These are phyloP conservation scores for Camellia japonica DNA, from an alignment of 148 eudicot species.

Conservation along the genomic window DNA sequence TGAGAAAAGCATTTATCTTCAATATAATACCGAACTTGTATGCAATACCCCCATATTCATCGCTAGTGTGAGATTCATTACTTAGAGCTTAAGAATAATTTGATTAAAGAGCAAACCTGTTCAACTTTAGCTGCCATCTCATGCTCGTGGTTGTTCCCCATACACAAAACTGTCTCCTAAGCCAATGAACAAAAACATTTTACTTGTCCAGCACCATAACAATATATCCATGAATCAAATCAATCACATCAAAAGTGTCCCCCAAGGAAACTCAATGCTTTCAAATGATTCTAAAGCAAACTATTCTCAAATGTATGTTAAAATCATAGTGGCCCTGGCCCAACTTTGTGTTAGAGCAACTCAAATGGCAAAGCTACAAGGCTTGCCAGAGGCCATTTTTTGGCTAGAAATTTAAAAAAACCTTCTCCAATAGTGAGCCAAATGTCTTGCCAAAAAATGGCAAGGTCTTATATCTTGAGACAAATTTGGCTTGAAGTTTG, in stretches of 20 bases:
- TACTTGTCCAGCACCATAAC: slow-evolving; percentile 5
- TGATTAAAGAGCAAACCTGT: slow-evolving; percentile 35
- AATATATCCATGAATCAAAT: slow-evolving; percentile 5
- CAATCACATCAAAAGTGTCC: neutral
- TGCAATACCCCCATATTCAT: neutral
- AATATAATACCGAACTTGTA: neutral
- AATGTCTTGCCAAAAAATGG: no score
- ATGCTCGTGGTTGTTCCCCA: slow-evolving; percentile 73
- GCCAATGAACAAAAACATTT: slow-evolving; percentile 14
- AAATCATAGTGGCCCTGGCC: neutral
- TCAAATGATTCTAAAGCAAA: neutral
- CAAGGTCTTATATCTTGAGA: no score
- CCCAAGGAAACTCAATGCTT: neutral
- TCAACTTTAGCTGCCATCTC: slow-evolving; percentile 90
- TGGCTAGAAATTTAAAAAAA: no score
- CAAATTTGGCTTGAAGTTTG: no score
- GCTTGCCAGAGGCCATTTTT: no score
- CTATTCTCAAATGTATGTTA: neutral
- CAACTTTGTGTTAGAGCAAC: neutral
- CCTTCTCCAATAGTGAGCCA: no score
- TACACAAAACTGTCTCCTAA: slow-evolving; percentile 69
- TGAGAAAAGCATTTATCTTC: neutral
- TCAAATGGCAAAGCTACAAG: no score
- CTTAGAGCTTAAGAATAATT: neutral
- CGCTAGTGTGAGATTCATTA: neutral